Evolutionary conservation across 805 yeast species (phyloP).

Genomic region (Monosporozyma yasuniensis): DNA sequence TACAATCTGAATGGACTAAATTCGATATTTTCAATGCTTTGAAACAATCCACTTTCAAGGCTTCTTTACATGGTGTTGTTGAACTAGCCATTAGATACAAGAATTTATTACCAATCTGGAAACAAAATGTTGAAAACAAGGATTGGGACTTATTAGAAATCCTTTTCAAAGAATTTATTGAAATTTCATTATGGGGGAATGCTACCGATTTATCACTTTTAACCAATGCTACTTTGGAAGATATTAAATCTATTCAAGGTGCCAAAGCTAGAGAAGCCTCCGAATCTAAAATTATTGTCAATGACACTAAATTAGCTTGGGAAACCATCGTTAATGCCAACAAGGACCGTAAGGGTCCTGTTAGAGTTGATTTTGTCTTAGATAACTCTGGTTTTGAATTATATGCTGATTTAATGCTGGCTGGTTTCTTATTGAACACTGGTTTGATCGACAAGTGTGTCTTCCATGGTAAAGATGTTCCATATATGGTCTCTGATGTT

Average conservation of each 20-base stretch:
- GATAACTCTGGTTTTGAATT: constrained; percentile 96
- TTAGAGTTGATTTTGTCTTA: constrained; percentile 70
- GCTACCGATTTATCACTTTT: constrained; percentile 90
- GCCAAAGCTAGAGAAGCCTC: constrained; percentile 76
- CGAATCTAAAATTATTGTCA: constrained; percentile 66
- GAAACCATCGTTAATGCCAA: constrained; percentile 26
- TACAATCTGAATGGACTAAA: constrained; percentile 31
- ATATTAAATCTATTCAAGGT: constrained; percentile 86
- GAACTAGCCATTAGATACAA: constrained; percentile 66
- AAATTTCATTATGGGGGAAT: constrained; percentile 94
- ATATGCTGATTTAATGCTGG: constrained; percentile 68
- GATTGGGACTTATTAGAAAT: constrained; percentile 40
- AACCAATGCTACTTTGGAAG: constrained; percentile 82
- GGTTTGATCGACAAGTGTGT: constrained; percentile 55
- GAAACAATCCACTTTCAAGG: constrained; percentile 66
- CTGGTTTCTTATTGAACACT: constrained; percentile 61
- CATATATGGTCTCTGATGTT: constrained; percentile 98
- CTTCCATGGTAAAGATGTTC: constrained; percentile 81
- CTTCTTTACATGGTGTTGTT: constrained; percentile 67
- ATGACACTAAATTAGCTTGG: constrained; percentile 72
- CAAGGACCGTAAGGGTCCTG: constrained; percentile 14
- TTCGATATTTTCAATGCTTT: constrained; percentile 69
- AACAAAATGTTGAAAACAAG: constrained; percentile 4
- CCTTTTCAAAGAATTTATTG: constrained; percentile 74
- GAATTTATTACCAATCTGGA: constrained; percentile 31